Conservation (phyloP, 345 rosid species). For the Murraya koenigii region DNA sequence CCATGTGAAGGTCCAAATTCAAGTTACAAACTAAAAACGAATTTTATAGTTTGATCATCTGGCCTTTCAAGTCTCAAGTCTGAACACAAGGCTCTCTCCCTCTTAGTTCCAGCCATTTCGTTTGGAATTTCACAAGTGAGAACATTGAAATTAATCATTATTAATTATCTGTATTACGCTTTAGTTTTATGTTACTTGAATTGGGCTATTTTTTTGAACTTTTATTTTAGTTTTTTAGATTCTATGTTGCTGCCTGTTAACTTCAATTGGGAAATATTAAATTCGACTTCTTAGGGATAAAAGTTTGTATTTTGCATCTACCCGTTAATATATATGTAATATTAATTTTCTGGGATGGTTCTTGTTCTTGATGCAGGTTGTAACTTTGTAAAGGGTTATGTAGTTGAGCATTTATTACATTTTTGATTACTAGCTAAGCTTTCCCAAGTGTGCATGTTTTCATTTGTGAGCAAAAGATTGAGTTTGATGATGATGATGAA, state of each 20-base stretch:
- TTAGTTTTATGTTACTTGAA: background rate
- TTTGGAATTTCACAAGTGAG: background rate
- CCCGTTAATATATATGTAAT: background rate
- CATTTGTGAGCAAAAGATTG: background rate
- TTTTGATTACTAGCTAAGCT: background rate
- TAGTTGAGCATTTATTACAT: background rate
- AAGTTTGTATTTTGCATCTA: background rate
- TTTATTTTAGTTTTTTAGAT: background rate
- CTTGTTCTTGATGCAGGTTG: background rate
- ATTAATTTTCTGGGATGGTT: background rate
- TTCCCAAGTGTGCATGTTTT: background rate
- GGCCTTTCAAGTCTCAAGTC: background rate
- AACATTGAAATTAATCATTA: background rate
- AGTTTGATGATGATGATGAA: conserved; percentile 19
- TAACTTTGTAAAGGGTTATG: background rate
- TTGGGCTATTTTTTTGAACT: background rate
- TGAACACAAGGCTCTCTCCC: background rate
- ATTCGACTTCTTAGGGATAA: background rate
- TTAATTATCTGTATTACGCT: background rate
- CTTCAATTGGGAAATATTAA: background rate
- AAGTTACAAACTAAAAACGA: background rate
- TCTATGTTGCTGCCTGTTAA: background rate
- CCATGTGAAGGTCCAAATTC: background rate
- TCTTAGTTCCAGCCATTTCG: background rate
- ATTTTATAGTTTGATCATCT: background rate